These are phyloP conservation scores for Coemansia sp. DNA, from an alignment of 192 early-diverging fungal genomes.

Conservation along the genomic window DNA sequence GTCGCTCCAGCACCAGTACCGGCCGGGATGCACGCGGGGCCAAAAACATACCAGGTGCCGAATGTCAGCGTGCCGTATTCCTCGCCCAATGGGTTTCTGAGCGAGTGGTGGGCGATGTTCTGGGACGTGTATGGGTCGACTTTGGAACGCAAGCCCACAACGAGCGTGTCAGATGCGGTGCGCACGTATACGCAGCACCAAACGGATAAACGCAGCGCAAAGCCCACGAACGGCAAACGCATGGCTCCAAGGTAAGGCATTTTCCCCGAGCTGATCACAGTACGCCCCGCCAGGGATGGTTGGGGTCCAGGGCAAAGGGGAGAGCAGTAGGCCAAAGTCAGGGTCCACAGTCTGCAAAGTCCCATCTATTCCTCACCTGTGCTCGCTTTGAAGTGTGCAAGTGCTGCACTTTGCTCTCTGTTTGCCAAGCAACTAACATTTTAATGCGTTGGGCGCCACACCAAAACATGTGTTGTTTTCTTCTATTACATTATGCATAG, in stretches of 20 bases:
- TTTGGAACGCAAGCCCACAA: constrained; percentile 18
- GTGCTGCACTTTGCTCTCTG: too few relatives aligned
- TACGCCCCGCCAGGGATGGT: background rate
- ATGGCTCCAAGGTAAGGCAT: constrained; percentile 24
- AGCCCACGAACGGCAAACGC: constrained; percentile 36
- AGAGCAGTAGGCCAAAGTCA: background rate
- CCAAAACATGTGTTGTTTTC: background rate
- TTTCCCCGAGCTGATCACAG: background rate
- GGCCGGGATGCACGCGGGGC: background rate
- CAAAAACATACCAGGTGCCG: constrained; percentile 13
- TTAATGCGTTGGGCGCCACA: background rate
- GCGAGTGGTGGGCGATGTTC: constrained; percentile 43
- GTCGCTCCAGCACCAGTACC: background rate
- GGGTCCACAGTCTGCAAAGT: too few relatives aligned
- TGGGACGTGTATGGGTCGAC: constrained; percentile 32
- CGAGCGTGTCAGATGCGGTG: constrained; percentile 11
- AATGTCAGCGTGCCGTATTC: constrained; percentile 23
- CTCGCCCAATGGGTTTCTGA: constrained; percentile 25
- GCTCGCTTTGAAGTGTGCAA: too few relatives aligned
- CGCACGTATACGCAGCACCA: constrained; percentile 33
- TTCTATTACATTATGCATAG: constrained; percentile 14
- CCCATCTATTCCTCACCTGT: background rate
- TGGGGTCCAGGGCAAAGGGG: background rate
- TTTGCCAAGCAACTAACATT: background rate
- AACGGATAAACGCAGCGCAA: constrained; percentile 8